phyloP scores from a whole-genome alignment of 345 rosid genomes.

The Clausena lansium region DNA sequence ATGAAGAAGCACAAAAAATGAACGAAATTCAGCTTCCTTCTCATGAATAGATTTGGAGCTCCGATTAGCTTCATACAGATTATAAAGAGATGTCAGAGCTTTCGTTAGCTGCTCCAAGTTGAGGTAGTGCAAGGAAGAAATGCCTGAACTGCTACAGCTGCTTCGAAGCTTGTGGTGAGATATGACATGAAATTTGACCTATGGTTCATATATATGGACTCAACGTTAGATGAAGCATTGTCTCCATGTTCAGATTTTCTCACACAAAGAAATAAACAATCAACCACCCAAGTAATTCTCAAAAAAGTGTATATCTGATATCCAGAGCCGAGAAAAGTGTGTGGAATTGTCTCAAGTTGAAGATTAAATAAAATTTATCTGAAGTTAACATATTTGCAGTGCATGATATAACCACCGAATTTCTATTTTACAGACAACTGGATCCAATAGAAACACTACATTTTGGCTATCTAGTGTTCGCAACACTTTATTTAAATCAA shows the following conservation, averaged over 20 bases:
- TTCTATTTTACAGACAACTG: neutral
- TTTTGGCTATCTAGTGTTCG: neutral
- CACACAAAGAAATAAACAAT: neutral
- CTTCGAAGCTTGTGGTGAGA: slow-evolving; percentile 71
- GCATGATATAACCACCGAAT: neutral
- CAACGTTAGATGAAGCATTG: neutral
- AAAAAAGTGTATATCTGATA: neutral
- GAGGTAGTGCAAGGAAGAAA: slow-evolving; percentile 64
- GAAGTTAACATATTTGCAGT: neutral
- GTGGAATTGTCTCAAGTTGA: neutral
- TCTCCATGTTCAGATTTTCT: neutral
- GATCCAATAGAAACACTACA: neutral
- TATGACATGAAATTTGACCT: slow-evolving; percentile 81
- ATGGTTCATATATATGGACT: slow-evolving; percentile 14
- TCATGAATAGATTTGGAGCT: slow-evolving; percentile 27
- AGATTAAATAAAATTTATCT: neutral
- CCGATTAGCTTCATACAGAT: slow-evolving; percentile 68
- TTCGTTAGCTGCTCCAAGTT: slow-evolving; percentile 92
- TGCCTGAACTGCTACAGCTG: slow-evolving; percentile 34
- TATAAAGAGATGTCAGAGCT: slow-evolving; percentile 65
- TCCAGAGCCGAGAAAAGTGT: neutral
- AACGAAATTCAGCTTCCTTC: slow-evolving; percentile 76
- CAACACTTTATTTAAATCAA: neutral
- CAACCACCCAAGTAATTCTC: neutral
- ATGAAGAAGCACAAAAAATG: slow-evolving; percentile 80